phyloP scores from a whole-genome alignment of 768 basidiomycete species.

The Leccinellum rugosiceps region DNA sequence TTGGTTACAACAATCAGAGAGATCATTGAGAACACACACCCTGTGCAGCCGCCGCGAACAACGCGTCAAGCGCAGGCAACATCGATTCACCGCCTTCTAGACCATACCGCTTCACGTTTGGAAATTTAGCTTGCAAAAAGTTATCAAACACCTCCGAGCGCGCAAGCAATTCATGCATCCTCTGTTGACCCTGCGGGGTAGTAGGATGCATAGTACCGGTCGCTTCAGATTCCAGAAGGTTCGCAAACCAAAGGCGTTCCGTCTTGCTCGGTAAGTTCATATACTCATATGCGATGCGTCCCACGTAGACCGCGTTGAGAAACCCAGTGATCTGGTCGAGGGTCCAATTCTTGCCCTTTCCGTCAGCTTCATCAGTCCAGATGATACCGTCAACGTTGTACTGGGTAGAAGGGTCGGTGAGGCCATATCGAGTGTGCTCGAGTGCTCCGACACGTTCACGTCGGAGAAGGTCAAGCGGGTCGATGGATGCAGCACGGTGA shows the following conservation, averaged over 20 bases:
- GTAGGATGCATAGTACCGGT: conserved; percentile 23
- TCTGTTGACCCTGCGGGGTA: conserved; percentile 42
- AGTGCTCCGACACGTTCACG: conserved; percentile 79
- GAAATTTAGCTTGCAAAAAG: conserved; percentile 85
- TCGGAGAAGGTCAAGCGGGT: conserved; percentile 84
- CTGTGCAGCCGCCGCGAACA: conserved; percentile 66
- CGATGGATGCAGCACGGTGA: conserved; percentile 81
- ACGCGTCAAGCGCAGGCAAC: conserved; percentile 79
- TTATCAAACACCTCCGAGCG: conserved; percentile 80
- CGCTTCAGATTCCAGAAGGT: conserved; percentile 62
- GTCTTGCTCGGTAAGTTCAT: conserved; percentile 87
- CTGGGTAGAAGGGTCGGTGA: conserved; percentile 46
- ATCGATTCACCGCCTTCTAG: conserved; percentile 93
- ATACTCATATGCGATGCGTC: conserved; percentile 86
- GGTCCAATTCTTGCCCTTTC: conserved; percentile 51
- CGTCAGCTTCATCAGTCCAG: conserved; percentile 49
- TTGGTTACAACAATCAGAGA: background rate
- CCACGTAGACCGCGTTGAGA: conserved; percentile 74
- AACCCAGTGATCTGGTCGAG: conserved; percentile 68
- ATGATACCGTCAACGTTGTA: conserved; percentile 82
- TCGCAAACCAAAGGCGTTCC: conserved; percentile 87
- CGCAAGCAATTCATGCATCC: conserved; percentile 66
- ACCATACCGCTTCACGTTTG: conserved; percentile 83
- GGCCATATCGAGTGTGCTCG: conserved; percentile 72
- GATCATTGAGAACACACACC: conserved; percentile 34